Evolutionary conservation across 2,329 filamentous ascomycete genomes (phyloP).

Genomic region (Ploettnerulaceae sp.): DNA sequence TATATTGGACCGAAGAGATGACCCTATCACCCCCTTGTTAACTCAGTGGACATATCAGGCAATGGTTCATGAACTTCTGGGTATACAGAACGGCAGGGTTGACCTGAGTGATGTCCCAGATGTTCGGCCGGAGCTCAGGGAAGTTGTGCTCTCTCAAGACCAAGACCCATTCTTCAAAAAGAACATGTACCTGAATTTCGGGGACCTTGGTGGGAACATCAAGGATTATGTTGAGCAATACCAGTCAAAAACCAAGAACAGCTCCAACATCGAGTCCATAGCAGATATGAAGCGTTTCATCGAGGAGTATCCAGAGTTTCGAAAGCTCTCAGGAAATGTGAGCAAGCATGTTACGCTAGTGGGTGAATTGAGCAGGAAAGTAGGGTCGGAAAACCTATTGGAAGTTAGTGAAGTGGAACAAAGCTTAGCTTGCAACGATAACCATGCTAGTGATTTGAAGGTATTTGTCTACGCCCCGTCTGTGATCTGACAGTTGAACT

Average conservation of each 20-base stretch:
- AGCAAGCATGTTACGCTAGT: constrained; percentile 98
- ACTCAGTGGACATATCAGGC: constrained; percentile 99
- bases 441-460: constrained; percentile 86
- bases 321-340: constrained; percentile 93
- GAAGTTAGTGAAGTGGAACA: constrained; percentile 97
- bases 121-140: constrained; percentile 78
- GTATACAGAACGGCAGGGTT: constrained; percentile 92
- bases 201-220: constrained; percentile 89
- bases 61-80: constrained; percentile 97
- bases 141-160: constrained; percentile 92
- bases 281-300: constrained; percentile 99
- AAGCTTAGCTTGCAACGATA: constrained; percentile 94
- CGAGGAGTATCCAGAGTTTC: constrained; percentile 96
- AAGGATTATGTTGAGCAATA: constrained; percentile 99
- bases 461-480: constrained; percentile 41
- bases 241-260: constrained; percentile 95
- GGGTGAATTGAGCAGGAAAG: constrained; percentile 83
- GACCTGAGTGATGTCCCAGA: constrained; percentile 81
- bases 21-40: constrained; percentile 88
- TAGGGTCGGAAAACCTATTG: constrained; percentile 80
- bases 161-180: constrained; percentile 99
- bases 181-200: constrained; percentile 98
- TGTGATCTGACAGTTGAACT: constrained; percentile 12
- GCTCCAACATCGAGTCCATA: constrained; percentile 93
- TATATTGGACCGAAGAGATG: constrained; percentile 85